phyloP scores from a whole-genome alignment of 2,329 filamentous ascomycete species.

The Zasmidium citrigriseum region DNA sequence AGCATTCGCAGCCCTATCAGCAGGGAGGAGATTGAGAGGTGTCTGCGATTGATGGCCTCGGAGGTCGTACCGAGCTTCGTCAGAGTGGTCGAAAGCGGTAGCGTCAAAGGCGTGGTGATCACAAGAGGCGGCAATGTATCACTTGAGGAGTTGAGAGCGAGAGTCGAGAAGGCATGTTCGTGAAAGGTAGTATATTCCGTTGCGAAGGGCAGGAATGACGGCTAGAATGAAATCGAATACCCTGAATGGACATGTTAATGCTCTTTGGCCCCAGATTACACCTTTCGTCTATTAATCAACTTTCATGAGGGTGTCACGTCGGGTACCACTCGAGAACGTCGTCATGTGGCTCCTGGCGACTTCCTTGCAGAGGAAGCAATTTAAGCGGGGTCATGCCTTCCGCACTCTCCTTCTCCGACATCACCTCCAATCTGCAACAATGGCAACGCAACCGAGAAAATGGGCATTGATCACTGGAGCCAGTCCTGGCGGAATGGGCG shows the following conservation, averaged over 20 bases:
- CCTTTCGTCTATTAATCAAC: too few species aligned
- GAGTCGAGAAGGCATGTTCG: constrained; percentile 26
- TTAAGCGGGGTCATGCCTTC: not conserved
- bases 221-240: not conserved
- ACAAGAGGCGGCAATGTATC: constrained; percentile 31
- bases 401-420: not conserved
- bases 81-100: constrained; percentile 39
- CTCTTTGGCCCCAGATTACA: too few species aligned
- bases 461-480: constrained; percentile 55
- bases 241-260: too few species aligned
- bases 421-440: not conserved
- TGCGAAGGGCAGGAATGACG: not conserved
- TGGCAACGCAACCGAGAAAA: constrained; percentile 28
- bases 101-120: constrained; percentile 47
- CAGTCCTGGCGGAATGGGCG: constrained; percentile 48
- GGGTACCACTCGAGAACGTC: not conserved
- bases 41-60: constrained; percentile 44
- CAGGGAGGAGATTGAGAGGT: constrained; percentile 46
- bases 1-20: constrained; percentile 49
- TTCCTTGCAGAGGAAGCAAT: not conserved
- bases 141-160: constrained; percentile 28
- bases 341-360: not conserved
- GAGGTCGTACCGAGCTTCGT: constrained; percentile 49
- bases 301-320: too few species aligned
- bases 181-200: too few species aligned